Percentiles rank a stretch among this genome's conserved stretches.
phyloP scores from a whole-genome alignment of 768 basidiomycete species.

The Podaxis pistillaris region DNA sequence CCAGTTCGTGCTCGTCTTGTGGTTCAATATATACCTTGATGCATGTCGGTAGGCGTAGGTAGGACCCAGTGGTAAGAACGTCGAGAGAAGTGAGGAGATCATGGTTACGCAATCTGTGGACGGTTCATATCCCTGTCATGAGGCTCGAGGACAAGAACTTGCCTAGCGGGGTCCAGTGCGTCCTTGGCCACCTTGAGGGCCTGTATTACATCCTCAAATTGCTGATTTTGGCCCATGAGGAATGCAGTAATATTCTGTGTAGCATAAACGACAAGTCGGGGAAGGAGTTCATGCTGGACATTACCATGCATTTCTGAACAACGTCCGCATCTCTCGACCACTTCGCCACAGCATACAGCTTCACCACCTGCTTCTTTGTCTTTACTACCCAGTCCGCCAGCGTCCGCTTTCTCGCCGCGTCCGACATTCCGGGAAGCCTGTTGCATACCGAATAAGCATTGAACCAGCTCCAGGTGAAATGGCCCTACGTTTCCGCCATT shows the following conservation, averaged over 20 bases:
- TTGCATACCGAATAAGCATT: constrained; percentile 11
- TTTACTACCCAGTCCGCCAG: constrained; percentile 90
- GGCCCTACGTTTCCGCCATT: constrained; percentile 78
- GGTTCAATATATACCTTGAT: constrained; percentile 59
- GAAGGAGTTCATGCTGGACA: not conserved
- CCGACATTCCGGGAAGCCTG: constrained; percentile 82
- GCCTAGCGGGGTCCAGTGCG: constrained; percentile 78
- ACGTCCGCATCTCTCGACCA: constrained; percentile 86
- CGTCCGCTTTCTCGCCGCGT: constrained; percentile 73
- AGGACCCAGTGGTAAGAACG: constrained; percentile 84
- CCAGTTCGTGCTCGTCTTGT: constrained; percentile 1
- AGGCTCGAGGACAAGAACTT: constrained; percentile 18
- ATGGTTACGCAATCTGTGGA: constrained; percentile 80
- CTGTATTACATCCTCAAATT: constrained; percentile 70
- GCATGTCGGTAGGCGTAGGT: constrained; percentile 74
- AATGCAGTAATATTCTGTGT: constrained; percentile 83
- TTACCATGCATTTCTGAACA: constrained; percentile 85
- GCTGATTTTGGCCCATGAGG: constrained; percentile 79
- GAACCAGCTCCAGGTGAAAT: constrained; percentile 1
- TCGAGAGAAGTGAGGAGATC: constrained; percentile 91
- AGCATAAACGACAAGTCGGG: constrained; percentile 8
- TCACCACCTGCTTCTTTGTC: constrained; percentile 86
- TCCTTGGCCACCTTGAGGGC: constrained; percentile 66
- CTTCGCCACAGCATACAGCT: constrained; percentile 81
- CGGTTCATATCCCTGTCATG: not conserved